Conservation (phyloP, 176 grass and related monocot species). For the Aegilops longissima region DNA sequence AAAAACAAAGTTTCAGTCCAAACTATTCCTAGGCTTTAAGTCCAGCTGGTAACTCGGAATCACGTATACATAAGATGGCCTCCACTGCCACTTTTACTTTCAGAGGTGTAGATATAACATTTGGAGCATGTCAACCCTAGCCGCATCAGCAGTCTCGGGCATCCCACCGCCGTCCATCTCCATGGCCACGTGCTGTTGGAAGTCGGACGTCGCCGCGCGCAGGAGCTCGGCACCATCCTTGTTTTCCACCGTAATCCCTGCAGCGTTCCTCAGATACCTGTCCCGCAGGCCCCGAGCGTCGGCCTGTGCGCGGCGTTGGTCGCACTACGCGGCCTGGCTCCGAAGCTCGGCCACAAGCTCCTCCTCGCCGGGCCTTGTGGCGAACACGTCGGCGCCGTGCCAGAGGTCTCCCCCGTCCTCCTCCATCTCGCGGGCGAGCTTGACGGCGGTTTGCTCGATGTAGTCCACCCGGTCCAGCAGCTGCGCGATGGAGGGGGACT, state of each 20-base stretch:
- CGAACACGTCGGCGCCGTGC: background rate
- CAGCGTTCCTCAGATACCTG: background rate
- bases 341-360: background rate
- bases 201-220: background rate
- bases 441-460: background rate
- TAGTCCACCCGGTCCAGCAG: background rate
- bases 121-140: too few species aligned
- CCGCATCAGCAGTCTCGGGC: too few species aligned
- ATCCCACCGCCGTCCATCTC: too few species aligned
- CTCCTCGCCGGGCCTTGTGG: background rate
- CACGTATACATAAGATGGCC: too few species aligned
- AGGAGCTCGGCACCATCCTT: too few species aligned
- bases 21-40: too few species aligned
- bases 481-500: background rate
- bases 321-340: background rate
- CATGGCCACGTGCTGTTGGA: too few species aligned
- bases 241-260: too few species aligned
- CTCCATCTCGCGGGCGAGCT: background rate
- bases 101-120: too few species aligned
- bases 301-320: background rate
- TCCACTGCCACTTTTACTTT: too few species aligned
- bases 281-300: background rate
- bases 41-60: too few species aligned
- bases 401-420: background rate
- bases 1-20: too few species aligned